phyloP scores from a whole-genome alignment of 192 early-diverging fungal species.

The Diversispora eburnea region DNA sequence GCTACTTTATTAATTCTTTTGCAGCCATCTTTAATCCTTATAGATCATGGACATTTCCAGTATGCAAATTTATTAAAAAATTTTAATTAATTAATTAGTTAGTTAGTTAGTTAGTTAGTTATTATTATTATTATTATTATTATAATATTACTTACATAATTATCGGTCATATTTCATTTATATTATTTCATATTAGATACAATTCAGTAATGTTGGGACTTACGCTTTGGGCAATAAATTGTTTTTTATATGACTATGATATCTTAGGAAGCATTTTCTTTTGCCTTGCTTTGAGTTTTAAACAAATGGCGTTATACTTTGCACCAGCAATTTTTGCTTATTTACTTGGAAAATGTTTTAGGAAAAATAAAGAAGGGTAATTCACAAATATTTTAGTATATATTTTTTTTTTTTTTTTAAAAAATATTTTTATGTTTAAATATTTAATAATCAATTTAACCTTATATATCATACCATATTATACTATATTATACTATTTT shows the following conservation, averaged over 20 bases:
- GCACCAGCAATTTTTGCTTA: conserved; percentile 87
- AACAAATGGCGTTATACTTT: conserved; percentile 97
- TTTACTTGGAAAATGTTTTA: conserved; percentile 74
- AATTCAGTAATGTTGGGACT: conserved; percentile 97
- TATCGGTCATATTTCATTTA: background rate
- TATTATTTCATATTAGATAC: conserved; percentile 55
- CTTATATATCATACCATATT: too few species aligned
- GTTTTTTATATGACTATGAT: conserved; percentile 59
- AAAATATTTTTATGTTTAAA: background rate
- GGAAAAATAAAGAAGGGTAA: conserved; percentile 42
- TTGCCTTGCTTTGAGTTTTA: conserved; percentile 81
- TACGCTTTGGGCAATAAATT: conserved; percentile 69
- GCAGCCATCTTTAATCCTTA: conserved; percentile 84
- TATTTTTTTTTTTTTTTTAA: background rate
- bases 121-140: background rate
- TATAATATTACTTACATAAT: background rate
- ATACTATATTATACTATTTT: too few species aligned
- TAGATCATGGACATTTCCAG: conserved; percentile 98
- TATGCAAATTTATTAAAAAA: conserved; percentile 19
- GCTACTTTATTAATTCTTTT: conserved; percentile 59
- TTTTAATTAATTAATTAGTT: background rate
- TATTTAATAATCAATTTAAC: too few species aligned
- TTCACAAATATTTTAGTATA: background rate
- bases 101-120: background rate
- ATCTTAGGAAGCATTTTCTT: conserved; percentile 77